phyloP scores from a whole-genome alignment of 2,329 filamentous ascomycete species.

The Pestalotiopsis sp. region DNA sequence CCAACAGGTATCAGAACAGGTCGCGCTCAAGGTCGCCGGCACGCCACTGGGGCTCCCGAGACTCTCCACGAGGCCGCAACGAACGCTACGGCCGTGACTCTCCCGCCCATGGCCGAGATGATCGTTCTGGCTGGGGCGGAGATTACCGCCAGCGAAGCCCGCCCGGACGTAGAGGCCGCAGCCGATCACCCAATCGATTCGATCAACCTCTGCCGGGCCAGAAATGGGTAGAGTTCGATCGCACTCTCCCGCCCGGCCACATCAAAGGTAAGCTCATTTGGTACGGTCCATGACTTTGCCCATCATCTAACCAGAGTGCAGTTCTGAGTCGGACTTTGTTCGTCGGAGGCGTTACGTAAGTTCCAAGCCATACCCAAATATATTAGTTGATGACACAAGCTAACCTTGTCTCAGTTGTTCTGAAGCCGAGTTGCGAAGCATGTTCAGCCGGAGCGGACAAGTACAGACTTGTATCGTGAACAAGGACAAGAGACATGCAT shows the following conservation, averaged over 20 bases:
- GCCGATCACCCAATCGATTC: constrained; percentile 55
- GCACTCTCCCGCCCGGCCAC: constrained; percentile 69
- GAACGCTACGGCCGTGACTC: constrained; percentile 77
- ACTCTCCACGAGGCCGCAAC: constrained; percentile 64
- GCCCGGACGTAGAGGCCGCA: constrained; percentile 66
- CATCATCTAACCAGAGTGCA: constrained; percentile 23
- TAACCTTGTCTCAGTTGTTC: constrained; percentile 55
- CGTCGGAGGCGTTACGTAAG: constrained; percentile 90
- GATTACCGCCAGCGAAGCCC: constrained; percentile 92
- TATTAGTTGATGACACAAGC: not conserved
- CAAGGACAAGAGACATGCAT: constrained; percentile 95
- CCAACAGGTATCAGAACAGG: constrained; percentile 60
- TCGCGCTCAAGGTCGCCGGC: constrained; percentile 82
- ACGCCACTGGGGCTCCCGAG: constrained; percentile 69
- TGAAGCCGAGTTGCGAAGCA: constrained; percentile 77
- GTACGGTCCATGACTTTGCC: not conserved
- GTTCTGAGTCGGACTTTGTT: constrained; percentile 95
- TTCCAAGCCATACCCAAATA: constrained; percentile 25
- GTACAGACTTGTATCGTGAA: constrained; percentile 99
- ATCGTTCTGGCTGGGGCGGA: constrained; percentile 43
- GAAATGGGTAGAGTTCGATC: constrained; percentile 83
- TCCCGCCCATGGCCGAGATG: constrained; percentile 60
- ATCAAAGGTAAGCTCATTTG: constrained; percentile 66
- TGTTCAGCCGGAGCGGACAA: constrained; percentile 80
- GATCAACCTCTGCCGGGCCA: constrained; percentile 34